Conservation (phyloP, 768 basidiomycete genomes). For the Psilocybe azurescens region DNA sequence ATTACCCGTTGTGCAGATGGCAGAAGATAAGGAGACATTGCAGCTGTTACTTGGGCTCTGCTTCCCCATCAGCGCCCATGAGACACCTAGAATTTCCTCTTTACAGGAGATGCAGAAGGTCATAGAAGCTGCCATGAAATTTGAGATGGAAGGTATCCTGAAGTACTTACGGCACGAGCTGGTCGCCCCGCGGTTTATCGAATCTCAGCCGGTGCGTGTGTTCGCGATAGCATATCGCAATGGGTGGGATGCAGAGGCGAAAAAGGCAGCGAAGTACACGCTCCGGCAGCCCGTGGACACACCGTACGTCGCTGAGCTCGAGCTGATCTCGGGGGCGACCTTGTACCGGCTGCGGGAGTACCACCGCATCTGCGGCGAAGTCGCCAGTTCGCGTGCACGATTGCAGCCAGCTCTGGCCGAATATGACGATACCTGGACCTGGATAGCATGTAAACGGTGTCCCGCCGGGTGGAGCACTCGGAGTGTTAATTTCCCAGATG, state of each 20-base stretch:
- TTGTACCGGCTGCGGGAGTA: constrained; percentile 48
- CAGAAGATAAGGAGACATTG: constrained; percentile 49
- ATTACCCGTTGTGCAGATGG: constrained; percentile 50
- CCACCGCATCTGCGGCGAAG: constrained; percentile 43
- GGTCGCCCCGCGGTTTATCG: constrained; percentile 37
- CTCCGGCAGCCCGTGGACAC: constrained; percentile 35
- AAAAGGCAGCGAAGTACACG: constrained; percentile 37
- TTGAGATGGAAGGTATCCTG: constrained; percentile 52
- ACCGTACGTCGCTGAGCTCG: constrained; percentile 40
- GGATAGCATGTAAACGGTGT: constrained; percentile 35
- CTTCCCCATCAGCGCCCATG: constrained; percentile 49
- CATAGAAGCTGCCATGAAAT: constrained; percentile 53
- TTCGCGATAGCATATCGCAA: constrained; percentile 49
- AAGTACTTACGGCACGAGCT: constrained; percentile 35
- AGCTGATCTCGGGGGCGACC: constrained; percentile 44
- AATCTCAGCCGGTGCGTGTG: constrained; percentile 43
- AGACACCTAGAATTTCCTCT: constrained; percentile 35
- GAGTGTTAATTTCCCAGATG: constrained; percentile 21
- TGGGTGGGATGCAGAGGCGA: constrained; percentile 39
- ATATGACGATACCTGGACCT: constrained; percentile 35
- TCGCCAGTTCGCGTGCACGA: constrained; percentile 32
- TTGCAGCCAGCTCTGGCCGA: constrained; percentile 33
- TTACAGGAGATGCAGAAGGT: constrained; percentile 47
- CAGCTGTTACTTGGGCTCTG: constrained; percentile 49
- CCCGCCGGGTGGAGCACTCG: constrained; percentile 24